phyloP scores from a whole-genome alignment of 352 stramenopile species.

The Phytophthora ohioensis region DNA sequence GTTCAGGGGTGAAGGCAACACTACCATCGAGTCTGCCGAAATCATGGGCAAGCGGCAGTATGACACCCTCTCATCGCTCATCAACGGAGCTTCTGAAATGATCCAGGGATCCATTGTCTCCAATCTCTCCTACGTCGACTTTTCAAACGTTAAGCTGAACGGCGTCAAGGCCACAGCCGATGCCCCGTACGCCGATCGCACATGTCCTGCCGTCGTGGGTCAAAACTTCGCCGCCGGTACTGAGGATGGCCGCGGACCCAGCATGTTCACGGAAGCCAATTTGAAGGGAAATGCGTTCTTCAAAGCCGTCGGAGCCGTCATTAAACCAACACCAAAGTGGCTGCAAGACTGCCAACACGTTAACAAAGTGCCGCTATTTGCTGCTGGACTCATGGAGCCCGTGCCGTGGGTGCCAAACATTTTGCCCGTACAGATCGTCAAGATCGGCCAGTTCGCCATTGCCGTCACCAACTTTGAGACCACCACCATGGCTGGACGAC shows the following conservation, averaged over 20 bases:
- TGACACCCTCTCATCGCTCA: conserved; percentile 38
- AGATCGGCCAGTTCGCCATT: conserved; percentile 39
- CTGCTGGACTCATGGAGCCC: conserved; percentile 48
- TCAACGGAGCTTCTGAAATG: conserved; percentile 32
- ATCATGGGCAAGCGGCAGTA: conserved; percentile 55
- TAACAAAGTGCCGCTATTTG: conserved; percentile 53
- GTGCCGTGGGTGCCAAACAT: conserved; percentile 53
- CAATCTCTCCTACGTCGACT: conserved; percentile 59
- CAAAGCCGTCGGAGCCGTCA: conserved; percentile 18
- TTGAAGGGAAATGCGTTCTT: conserved; percentile 49
- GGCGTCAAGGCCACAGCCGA: conserved; percentile 23
- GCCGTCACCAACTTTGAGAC: conserved; percentile 67
- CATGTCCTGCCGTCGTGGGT: conserved; percentile 56
- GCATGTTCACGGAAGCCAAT: conserved; percentile 44
- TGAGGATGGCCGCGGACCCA: conserved; percentile 52
- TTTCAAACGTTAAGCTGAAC: conserved; percentile 51
- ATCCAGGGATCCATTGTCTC: conserved; percentile 34
- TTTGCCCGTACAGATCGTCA: conserved; percentile 62
- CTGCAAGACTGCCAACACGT: conserved; percentile 46
- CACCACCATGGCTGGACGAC: conserved; percentile 64
- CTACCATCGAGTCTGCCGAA: conserved; percentile 45
- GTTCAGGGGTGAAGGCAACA: conserved; percentile 50
- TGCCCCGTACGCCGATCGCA: conserved; percentile 44
- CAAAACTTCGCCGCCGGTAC: conserved; percentile 65
- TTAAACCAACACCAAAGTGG: conserved; percentile 51